Base-by-base conservation (phyloP, 2,329 filamentous ascomycete species). In the Bertia moriformis region DNA sequence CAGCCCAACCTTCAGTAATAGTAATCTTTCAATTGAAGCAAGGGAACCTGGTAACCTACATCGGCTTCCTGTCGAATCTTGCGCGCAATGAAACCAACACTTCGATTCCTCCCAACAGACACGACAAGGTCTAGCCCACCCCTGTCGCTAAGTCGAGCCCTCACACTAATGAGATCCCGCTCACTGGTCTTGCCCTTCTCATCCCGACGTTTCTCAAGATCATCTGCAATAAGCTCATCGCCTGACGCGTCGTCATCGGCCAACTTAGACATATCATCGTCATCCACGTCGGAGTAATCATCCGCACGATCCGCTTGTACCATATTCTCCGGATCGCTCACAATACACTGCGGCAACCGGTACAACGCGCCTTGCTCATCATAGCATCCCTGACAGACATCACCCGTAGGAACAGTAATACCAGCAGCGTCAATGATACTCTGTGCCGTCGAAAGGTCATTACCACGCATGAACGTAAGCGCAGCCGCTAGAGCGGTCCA, bases 361-460 rank as follows among this genome's bases (percentile, higher is more conserved):
- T 89, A 89, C 41, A 79, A 70, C 42, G 74, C 78, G 1, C 83
- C 83, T 38, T 77, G 63, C 27, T 73, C 60, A 52, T 88, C 83
- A 49, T 86, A 89, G 14, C 69, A 77, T 7, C 82, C 82, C 40
- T 83, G 73, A 29, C 73, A 72, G 15, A 88, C 57, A 49, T 86
- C 70, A 0, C 83, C 83, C 0, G 78, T 83, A 0, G 83, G 82
- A 12, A 87, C 59, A 0, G 80, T 86, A 20, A 88, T 70, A 18
- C 79, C 86, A 5, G 77, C 80, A 1, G 87, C 87, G 50, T 81
- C 75, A 4, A 95, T 61, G 41, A 95, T 81, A 40, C 71, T 73
- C 61, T 95, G 87, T 4, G 88, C 88, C 2, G 78, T 85, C 19
- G 63, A 66, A 5, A 83, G 52, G 14, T 50, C 49, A 12, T 39